Percentiles rank a stretch among this genome's conserved stretches.
Conservation (phyloP, 2,329 filamentous ascomycete species). For the Pleurostoma richardsiae region DNA sequence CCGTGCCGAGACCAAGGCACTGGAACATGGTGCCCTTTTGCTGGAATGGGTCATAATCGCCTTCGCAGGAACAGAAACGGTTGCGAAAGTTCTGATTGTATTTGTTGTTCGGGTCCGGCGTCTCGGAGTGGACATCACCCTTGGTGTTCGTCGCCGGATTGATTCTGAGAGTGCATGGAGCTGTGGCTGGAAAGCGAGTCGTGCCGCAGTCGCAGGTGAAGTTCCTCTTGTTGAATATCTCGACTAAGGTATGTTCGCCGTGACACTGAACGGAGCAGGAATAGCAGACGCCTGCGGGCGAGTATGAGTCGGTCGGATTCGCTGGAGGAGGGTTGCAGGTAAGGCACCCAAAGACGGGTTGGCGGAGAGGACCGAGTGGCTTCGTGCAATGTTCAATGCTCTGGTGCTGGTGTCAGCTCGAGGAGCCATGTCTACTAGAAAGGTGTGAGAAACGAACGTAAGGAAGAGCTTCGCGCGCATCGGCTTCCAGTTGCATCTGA, state of each 20-base stretch:
- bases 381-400: constrained; percentile 93
- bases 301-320: constrained; percentile 57
- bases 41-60: constrained; percentile 80
- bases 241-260: constrained; percentile 88
- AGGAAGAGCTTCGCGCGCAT: constrained; percentile 89
- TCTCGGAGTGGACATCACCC: constrained; percentile 71
- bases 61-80: constrained; percentile 82
- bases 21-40: constrained; percentile 99
- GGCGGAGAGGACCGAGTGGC: constrained; percentile 79
- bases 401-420: constrained; percentile 35
- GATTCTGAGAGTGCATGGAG: constrained; percentile 70
- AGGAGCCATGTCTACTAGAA: background rate
- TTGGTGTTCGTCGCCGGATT: constrained; percentile 70
- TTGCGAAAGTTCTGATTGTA: constrained; percentile 98
- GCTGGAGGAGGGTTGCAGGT: constrained; percentile 83
- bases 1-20: constrained; percentile 77
- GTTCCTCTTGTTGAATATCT: constrained; percentile 92
- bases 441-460: constrained; percentile 57
- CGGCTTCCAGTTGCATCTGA: constrained; percentile 86
- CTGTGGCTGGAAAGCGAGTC: constrained; percentile 64
- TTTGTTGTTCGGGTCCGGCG: constrained; percentile 66
- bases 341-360: constrained; percentile 86
- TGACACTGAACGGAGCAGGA: constrained; percentile 96
- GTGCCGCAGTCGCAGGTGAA: constrained; percentile 97
- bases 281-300: constrained; percentile 84